Evolutionary conservation across 805 yeast genomes (phyloP).

Genomic region (Candida odintsovae): DNA sequence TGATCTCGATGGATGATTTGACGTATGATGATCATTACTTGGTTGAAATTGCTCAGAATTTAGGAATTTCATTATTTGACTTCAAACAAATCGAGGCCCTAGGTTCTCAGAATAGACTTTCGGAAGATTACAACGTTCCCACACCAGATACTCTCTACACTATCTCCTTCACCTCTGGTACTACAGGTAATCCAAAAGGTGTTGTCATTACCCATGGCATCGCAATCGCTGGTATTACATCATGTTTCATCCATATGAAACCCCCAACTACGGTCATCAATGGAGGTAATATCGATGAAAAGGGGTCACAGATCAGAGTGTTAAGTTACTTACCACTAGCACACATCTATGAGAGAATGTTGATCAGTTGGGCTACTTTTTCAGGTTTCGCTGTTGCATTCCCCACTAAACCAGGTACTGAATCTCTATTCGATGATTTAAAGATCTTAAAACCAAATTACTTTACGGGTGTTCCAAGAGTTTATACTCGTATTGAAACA

Average conservation of each 20-base stretch:
- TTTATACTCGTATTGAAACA: conserved; percentile 48
- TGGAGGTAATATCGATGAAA: conserved; percentile 10
- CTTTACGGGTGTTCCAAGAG: conserved; percentile 50
- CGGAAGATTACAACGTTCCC: conserved; percentile 23
- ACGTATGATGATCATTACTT: conserved; percentile 20
- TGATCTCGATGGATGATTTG: conserved; percentile 44
- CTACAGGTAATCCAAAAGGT: conserved; percentile 62
- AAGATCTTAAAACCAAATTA: conserved; percentile 39
- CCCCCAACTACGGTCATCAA: conserved; percentile 7
- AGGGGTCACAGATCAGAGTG: conserved; percentile 24
- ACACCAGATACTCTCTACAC: conserved; percentile 39
- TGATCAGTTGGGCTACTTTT: conserved; percentile 24
- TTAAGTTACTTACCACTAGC: conserved; percentile 49
- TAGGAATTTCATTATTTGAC: conserved; percentile 29
- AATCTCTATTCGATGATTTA: conserved; percentile 45
- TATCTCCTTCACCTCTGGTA: conserved; percentile 63
- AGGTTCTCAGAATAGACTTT: conserved; percentile 32
- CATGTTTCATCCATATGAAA: conserved; percentile 11
- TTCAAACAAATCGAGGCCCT: conserved; percentile 28
- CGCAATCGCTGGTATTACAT: conserved; percentile 35
- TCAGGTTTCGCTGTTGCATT: conserved; percentile 40
- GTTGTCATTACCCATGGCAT: conserved; percentile 43
- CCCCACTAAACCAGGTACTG: conserved; percentile 38
- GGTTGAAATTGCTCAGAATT: conserved; percentile 13
- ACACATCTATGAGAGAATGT: conserved; percentile 52